phyloP scores from a whole-genome alignment of 2,329 filamentous ascomycete species.

The Fusarium torulosum region DNA sequence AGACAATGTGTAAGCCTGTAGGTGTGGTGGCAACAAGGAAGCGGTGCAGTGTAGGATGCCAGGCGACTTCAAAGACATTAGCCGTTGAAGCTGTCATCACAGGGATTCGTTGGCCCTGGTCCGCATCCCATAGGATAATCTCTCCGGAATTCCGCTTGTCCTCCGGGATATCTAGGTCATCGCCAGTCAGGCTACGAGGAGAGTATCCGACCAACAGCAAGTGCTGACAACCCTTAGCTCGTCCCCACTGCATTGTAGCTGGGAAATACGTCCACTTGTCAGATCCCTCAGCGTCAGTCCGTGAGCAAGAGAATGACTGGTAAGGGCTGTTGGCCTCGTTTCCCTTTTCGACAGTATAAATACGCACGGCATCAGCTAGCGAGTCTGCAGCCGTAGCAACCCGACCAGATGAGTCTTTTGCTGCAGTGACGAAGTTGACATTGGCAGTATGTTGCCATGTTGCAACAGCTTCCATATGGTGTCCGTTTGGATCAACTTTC shows the following conservation, averaged over 20 bases:
- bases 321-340: constrained; percentile 56
- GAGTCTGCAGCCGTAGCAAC: constrained; percentile 73
- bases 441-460: constrained; percentile 70
- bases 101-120: constrained; percentile 57
- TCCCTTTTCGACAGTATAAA: constrained; percentile 62
- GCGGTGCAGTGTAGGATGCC: constrained; percentile 67
- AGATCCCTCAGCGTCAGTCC: constrained; percentile 50
- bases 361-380: constrained; percentile 64
- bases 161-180: constrained; percentile 70
- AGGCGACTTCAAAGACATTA: constrained; percentile 74
- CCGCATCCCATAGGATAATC: constrained; percentile 70
- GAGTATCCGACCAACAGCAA: constrained; percentile 73
- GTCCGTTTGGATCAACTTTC: constrained; percentile 57
- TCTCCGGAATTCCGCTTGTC: constrained; percentile 70
- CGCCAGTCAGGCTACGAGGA: constrained; percentile 64
- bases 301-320: constrained; percentile 58
- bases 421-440: constrained; percentile 72
- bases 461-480: constrained; percentile 56
- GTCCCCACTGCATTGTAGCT: constrained; percentile 73
- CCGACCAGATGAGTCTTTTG: constrained; percentile 60
- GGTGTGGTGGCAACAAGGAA: constrained; percentile 72
- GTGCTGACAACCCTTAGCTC: constrained; percentile 58
- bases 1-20: constrained; percentile 56
- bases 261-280: constrained; percentile 73
- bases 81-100: constrained; percentile 65